Percentiles rank a stretch among this genome's conserved stretches.
Conservation (phyloP, 75 land plant species). For the Cupressus sempervirens region DNA sequence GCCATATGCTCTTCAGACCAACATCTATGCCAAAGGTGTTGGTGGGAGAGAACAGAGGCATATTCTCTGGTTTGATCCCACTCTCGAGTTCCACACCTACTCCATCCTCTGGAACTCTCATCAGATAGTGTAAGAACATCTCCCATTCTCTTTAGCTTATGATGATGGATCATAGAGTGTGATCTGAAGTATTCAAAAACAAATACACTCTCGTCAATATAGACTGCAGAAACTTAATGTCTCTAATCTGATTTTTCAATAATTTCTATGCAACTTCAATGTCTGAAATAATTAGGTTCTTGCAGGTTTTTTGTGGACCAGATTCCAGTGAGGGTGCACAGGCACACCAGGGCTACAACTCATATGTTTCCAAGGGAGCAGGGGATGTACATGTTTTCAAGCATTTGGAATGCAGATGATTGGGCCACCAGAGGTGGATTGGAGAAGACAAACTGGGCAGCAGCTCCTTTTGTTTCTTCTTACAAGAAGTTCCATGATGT, state of each 20-base stretch:
- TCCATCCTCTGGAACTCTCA: slow-evolving; percentile 65
- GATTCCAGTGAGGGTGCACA: slow-evolving; percentile 13
- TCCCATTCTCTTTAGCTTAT: not conserved
- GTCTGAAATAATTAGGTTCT: not conserved
- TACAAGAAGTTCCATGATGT: slow-evolving; percentile 73
- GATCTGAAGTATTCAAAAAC: too few species aligned
- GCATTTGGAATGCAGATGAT: slow-evolving; percentile 88
- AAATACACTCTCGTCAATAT: too few species aligned
- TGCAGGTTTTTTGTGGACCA: slow-evolving; percentile 10
- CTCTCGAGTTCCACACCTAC: slow-evolving; percentile 69
- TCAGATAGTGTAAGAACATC: slow-evolving; percentile 73
- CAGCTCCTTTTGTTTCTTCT: slow-evolving; percentile 73
- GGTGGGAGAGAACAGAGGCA: slow-evolving; percentile 71
- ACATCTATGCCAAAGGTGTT: slow-evolving; percentile 31
- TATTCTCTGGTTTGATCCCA: slow-evolving; percentile 94
- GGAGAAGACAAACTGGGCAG: slow-evolving; percentile 78
- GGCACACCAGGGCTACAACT: slow-evolving; percentile 3
- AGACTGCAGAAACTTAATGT: too few species aligned
- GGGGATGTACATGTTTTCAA: slow-evolving; percentile 80
- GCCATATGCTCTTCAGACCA: slow-evolving; percentile 31
- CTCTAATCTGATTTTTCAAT: too few species aligned
- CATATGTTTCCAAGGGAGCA: slow-evolving; percentile 61
- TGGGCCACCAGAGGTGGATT: slow-evolving; percentile 89
- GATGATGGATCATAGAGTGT: too few species aligned
- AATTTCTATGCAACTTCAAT: too few species aligned